Percentiles rank a stretch among this genome's conserved stretches.
These are phyloP conservation scores for Acidiella bohemica DNA, from an alignment of 495 filamentous ascomycete genomes.

Conservation along the genomic window DNA sequence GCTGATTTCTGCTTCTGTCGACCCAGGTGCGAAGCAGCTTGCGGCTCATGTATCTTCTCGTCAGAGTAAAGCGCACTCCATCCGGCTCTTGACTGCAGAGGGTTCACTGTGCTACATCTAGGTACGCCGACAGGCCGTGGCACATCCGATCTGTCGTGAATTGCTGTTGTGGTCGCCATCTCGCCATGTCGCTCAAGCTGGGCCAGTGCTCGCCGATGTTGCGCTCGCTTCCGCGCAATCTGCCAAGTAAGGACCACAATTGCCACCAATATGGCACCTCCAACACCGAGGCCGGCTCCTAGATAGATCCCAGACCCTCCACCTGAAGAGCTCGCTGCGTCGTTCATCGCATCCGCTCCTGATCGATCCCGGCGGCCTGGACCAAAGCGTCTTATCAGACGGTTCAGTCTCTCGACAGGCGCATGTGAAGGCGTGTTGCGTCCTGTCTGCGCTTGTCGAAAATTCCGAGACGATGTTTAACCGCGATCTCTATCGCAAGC, in stretches of 20 bases:
- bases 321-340: background rate
- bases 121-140: constrained; percentile 6
- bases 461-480: no score
- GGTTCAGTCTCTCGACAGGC: no score
- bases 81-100: constrained; percentile 10
- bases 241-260: constrained; percentile 2
- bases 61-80: constrained; percentile 15
- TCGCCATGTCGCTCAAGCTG: constrained; percentile 3
- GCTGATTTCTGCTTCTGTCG: constrained; percentile 8
- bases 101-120: constrained; percentile 2
- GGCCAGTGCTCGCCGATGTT: constrained; percentile 1
- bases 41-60: constrained; percentile 10
- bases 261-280: constrained; percentile 5
- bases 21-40: background rate
- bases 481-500: no score
- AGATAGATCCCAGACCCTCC: background rate
- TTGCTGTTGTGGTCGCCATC: constrained; percentile 11
- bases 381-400: no score
- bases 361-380: background rate
- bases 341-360: background rate
- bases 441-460: no score
- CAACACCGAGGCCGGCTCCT: constrained; percentile 5
- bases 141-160: constrained; percentile 6
- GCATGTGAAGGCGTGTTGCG: no score
- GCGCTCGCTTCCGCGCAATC: constrained; percentile 5